Evolutionary conservation across 176 grass and related monocot species (phyloP).

Genomic region (Phoenix roebelenii): DNA sequence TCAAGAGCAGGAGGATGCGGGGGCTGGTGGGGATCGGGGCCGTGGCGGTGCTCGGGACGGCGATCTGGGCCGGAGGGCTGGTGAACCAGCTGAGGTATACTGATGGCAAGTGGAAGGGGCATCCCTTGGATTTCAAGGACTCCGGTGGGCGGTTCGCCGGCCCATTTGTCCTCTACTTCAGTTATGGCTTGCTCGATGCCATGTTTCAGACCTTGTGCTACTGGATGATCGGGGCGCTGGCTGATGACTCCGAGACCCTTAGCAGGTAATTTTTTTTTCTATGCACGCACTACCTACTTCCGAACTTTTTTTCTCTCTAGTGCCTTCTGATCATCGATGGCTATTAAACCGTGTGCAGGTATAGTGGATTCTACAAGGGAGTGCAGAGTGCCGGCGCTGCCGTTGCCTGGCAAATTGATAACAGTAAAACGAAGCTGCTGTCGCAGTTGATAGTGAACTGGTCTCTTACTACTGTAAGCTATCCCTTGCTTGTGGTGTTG

Average conservation of each 20-base stretch:
- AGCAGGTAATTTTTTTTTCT: constrained; percentile 45
- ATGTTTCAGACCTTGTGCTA: constrained; percentile 97
- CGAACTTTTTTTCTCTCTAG: too few relatives aligned
- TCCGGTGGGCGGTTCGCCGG: constrained; percentile 32
- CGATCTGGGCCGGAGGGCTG: constrained; percentile 70
- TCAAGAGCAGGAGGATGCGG: constrained; percentile 46
- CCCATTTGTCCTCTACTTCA: constrained; percentile 73
- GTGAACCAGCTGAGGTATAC: constrained; percentile 52
- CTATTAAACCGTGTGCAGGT: constrained; percentile 23
- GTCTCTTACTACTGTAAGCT: constrained; percentile 69
- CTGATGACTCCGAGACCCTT: constrained; percentile 60
- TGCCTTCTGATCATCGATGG: too few relatives aligned
- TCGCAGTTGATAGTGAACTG: constrained; percentile 68
- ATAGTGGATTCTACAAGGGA: constrained; percentile 86
- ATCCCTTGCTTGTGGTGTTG: constrained; percentile 55
- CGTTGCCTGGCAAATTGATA: constrained; percentile 74
- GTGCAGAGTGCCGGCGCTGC: constrained; percentile 83
- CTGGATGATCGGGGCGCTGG: constrained; percentile 74
- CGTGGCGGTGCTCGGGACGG: constrained; percentile 52
- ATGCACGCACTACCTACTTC: too few relatives aligned
- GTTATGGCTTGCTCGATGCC: constrained; percentile 78
- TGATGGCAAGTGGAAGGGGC: neutral
- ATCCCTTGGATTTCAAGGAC: constrained; percentile 64
- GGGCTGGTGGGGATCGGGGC: constrained; percentile 29
- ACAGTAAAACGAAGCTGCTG: constrained; percentile 14